Evolutionary conservation across 2,329 filamentous ascomycete species (phyloP), one percentile per base, ranked within the genome.

Genomic region (Penicillium crustosum): DNA sequence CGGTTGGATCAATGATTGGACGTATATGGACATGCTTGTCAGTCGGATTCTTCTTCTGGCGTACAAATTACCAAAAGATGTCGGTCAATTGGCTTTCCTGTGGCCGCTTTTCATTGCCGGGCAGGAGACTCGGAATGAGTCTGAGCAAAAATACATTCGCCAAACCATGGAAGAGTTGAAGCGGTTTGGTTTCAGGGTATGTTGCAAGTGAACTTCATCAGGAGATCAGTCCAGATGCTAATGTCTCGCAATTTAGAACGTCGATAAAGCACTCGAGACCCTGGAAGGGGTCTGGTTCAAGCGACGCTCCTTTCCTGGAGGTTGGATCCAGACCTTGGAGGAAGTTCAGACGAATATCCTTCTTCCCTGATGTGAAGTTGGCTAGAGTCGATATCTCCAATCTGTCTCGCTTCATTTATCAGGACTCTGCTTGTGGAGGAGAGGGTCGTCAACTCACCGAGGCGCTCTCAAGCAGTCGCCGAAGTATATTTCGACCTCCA

Each of bases 91-190:
- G 50, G 73, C 70, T 12, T 59, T 70, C 13, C 43, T 71, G 15
- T 75, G 71, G 73, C 70, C 70, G 7, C 63, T 75, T 15, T 74
- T 72, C 36, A 70, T 71, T 27, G 73, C 71, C 7, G 71, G 71
- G 3, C 69, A 71, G 23, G 72, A 74, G 49, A 68, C 67, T 1
- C 64, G 67, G 9, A 63, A 70, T 31, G 62, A 67, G 45, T 21
- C 31, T 1, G 68, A 73, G 54, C 71, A 73, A 49, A 65, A 66
- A 42, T 70, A 62, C 43, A 63, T 75, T 21, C 67, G 69, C 9
- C 61, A 71, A 41, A 73, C 68, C 9, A 70, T 72, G 69, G 55
- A 66, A 6, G 66, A 63, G 35, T 58, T 71, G 21, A 64, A 66
- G 36, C 62, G 64, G 15, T 72, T 67, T 52, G 69, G 69, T 8